Evolutionary conservation across 2,329 filamentous ascomycete genomes (phyloP), one percentile per base, ranked within the genome.

Genomic region (Apiospora saccharicola): DNA sequence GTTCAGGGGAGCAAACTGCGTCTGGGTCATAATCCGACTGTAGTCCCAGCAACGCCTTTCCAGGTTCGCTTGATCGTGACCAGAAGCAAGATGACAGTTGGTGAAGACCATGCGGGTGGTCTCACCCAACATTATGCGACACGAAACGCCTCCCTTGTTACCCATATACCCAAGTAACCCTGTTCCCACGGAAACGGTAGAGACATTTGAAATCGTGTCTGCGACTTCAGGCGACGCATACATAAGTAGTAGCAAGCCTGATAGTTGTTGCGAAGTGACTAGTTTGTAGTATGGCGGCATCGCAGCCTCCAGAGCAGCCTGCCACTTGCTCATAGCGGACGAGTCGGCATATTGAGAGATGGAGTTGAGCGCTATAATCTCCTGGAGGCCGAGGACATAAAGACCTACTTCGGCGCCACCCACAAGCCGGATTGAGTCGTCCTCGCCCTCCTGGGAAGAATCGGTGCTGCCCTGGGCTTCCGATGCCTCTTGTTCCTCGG

Each of bases 1-100:
- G 51, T 86, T 85, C 8, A 97, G 88, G 0, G 94, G 91, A 8
- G 93, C 90, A 77, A 98, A 98, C 74, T 90, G 91, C 1, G 94
- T 93, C 68, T 95, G 91, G 70, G 86, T 86, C 49, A 92, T 79
- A 73, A 99, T 93, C 78, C 98, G 95, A 4, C 88, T 86, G 14
- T 92, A 92, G 80, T 99, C 96, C 95, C 95, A 98, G 76, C 95
- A 96, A 67, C 96, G 89, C 34, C 96, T 88, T 37, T 98, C 95
- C 30, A 98, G 82, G 71, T 94, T 90, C 34, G 89, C 85, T 74
- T 93, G 90, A 77, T 97, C 94, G 10, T 91, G 90, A 41, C 96
- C 96, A 70, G 96, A 97, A 74, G 95, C 93, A 34, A 99, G 87
- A 83, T 99, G 96, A 72, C 90, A 94, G 81, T 99, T 98, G 75